phyloP scores from a whole-genome alignment of 1,284 basidiomycete species.

The Moesziomyces globuligerus region DNA sequence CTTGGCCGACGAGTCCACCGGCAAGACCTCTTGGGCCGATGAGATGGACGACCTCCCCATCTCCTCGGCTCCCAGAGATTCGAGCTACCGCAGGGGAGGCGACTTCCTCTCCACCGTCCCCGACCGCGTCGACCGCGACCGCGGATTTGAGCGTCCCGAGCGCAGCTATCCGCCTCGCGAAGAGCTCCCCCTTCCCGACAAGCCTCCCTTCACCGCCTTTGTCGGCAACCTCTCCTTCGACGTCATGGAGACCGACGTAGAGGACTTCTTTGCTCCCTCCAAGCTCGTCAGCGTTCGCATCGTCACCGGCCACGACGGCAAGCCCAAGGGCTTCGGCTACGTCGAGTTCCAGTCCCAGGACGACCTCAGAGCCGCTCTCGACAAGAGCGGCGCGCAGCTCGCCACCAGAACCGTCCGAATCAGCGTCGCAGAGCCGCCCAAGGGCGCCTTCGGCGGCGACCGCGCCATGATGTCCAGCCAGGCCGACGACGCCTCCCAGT shows the following conservation, averaged over 20 bases:
- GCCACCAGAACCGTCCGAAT: conserved; percentile 84
- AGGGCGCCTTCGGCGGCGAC: conserved; percentile 39
- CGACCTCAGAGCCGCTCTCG: conserved; percentile 79
- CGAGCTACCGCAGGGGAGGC: conserved; percentile 48
- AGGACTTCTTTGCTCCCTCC: conserved; percentile 72
- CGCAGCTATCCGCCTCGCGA: conserved; percentile 73
- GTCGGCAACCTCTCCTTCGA: conserved; percentile 96
- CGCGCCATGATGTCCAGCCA: conserved; percentile 58
- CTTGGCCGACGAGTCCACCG: conserved; percentile 61
- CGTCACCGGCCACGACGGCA: conserved; percentile 85
- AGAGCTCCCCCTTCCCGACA: conserved; percentile 92
- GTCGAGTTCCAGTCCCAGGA: conserved; percentile 89
- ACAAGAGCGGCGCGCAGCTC: conserved; percentile 69
- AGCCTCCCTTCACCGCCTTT: conserved; percentile 94
- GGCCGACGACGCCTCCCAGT: conserved; percentile 73
- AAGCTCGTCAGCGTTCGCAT: conserved; percentile 84
- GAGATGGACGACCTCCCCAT: conserved; percentile 65
- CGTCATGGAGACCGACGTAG: conserved; percentile 83
- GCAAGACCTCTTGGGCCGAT: conserved; percentile 66
- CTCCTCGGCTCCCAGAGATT: conserved; percentile 51
- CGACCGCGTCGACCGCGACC: conserved; percentile 56
- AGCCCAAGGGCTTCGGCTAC: conserved; percentile 97
- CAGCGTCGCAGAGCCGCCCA: conserved; percentile 91
- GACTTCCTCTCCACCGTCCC: conserved; percentile 53
- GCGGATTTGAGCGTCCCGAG: conserved; percentile 51